Conservation (phyloP, 768 basidiomycete species). For the Lepiota brunneoincarnata region DNA sequence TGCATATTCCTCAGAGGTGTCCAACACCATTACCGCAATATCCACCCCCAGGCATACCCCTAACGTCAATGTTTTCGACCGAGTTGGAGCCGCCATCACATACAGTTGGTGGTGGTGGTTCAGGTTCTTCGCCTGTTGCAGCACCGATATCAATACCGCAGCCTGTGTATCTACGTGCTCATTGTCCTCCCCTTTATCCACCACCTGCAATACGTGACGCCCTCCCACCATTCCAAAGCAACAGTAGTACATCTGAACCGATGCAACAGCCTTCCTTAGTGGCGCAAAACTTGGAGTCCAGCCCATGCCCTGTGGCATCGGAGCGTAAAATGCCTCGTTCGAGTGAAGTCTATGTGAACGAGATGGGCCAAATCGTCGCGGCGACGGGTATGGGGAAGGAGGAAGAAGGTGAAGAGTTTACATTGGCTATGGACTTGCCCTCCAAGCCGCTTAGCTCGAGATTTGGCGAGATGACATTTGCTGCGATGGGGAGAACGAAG, state of each 20-base stretch:
- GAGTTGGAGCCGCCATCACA: not conserved
- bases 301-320: too few species aligned
- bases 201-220: not conserved
- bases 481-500: constrained; percentile 4
- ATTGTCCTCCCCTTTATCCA: not conserved
- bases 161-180: not conserved
- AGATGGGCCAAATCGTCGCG: constrained; percentile 16
- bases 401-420: constrained; percentile 36
- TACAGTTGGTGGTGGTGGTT: not conserved
- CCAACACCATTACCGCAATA: constrained; percentile 1
- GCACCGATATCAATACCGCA: constrained; percentile 2
- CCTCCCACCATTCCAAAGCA: not conserved
- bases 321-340: constrained; percentile 12
- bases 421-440: constrained; percentile 42
- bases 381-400: constrained; percentile 15
- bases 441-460: constrained; percentile 11
- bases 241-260: not conserved
- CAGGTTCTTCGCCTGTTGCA: not conserved
- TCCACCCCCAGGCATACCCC: not conserved
- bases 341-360: constrained; percentile 14
- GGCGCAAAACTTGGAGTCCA: not conserved
- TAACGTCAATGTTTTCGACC: too few species aligned
- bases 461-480: not conserved
- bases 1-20: not conserved
- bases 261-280: not conserved